These are phyloP conservation scores for Tetrahymena elliotti DNA, from an alignment of 73 alveolate genomes.

Conservation along the genomic window DNA sequence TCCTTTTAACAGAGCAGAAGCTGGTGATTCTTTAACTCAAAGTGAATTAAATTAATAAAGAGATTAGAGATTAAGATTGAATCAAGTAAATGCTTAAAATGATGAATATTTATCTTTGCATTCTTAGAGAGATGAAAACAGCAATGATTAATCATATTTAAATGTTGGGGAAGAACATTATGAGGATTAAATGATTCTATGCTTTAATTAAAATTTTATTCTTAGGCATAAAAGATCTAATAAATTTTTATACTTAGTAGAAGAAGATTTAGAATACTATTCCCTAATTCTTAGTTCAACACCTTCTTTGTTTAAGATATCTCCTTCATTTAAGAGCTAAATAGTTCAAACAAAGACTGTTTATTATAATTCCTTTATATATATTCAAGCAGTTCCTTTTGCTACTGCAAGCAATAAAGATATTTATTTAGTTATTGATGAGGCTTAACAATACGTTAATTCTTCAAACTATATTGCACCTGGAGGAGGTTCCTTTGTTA, in stretches of 20 bases:
- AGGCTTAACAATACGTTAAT: background rate
- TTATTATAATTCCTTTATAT: background rate
- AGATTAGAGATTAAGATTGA: background rate
- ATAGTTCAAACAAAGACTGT: background rate
- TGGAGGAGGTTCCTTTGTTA: background rate
- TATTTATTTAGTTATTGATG: background rate
- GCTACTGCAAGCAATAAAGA: background rate
- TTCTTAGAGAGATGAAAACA: background rate
- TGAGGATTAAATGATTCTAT: background rate
- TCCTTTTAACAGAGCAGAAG: background rate
- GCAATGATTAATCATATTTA: background rate
- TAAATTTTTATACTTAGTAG: background rate
- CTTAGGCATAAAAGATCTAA: background rate
- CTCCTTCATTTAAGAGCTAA: background rate
- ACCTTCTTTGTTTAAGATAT: background rate
- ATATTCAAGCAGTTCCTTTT: background rate
- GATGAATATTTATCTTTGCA: background rate
- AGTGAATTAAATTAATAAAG: background rate
- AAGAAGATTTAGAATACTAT: background rate
- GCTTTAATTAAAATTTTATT: background rate
- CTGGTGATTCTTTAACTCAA: background rate
- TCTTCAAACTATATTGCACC: background rate
- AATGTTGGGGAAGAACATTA: background rate
- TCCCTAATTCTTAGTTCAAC: background rate
- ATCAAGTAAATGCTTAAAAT: background rate